These are phyloP conservation scores for Venustampulla echinocandica DNA, from an alignment of 495 filamentous ascomycete genomes.

Conservation along the genomic window DNA sequence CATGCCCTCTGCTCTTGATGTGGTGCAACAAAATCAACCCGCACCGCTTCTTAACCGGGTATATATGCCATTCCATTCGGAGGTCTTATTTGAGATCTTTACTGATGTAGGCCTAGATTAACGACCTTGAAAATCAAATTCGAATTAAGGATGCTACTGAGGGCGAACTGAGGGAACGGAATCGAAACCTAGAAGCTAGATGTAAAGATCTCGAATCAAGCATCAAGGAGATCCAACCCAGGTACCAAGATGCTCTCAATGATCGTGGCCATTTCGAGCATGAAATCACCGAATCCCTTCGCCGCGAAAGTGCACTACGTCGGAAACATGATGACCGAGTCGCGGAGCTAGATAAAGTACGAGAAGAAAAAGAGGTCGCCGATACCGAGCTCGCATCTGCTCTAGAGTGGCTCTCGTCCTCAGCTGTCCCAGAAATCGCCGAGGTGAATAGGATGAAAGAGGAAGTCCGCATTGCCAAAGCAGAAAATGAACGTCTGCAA, in stretches of 20 bases:
- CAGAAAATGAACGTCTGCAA: constrained; percentile 11
- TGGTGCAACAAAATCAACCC: not conserved
- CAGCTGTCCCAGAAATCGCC: constrained; percentile 14
- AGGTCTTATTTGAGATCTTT: too few relatives aligned
- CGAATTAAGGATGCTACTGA: constrained; percentile 7
- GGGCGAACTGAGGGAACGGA: constrained; percentile 7
- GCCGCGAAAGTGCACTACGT: not conserved
- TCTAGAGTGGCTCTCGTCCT: constrained; percentile 3
- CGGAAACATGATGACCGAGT: constrained; percentile 10
- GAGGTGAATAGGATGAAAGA: constrained; percentile 4
- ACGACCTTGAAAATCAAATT: constrained; percentile 11
- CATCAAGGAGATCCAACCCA: constrained; percentile 15
- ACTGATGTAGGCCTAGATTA: constrained; percentile 4
- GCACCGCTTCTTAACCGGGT: too few relatives aligned
- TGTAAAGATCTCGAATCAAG: constrained; percentile 9
- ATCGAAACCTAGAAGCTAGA: constrained; percentile 5
- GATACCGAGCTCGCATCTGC: constrained; percentile 9
- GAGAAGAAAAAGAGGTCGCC: constrained; percentile 7
- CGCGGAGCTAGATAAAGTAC: constrained; percentile 8
- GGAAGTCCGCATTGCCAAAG: constrained; percentile 2
- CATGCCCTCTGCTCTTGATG: not conserved
- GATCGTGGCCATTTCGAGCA: constrained; percentile 15
- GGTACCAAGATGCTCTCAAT: constrained; percentile 22
- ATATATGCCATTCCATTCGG: too few relatives aligned
- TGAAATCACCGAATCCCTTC: not conserved